Percentiles rank a stretch among this genome's conserved stretches.
Conservation (phyloP, 192 early-diverging fungal genomes). For the Geranomyces michiganensis region DNA sequence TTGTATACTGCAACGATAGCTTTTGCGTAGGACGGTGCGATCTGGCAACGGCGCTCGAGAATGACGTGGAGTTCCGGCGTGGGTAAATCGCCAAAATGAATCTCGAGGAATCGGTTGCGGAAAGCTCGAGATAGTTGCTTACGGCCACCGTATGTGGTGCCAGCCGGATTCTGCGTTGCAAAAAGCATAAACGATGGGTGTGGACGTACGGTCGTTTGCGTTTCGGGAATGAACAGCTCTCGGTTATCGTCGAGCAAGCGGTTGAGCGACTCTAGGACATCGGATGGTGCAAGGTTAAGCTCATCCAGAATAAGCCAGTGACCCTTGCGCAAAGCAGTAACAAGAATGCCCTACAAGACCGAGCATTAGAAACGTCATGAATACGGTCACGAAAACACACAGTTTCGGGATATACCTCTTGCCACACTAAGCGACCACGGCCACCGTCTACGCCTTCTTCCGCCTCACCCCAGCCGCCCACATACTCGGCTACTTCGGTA, state of each 20-base stretch:
- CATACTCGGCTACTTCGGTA: slow-evolving; percentile 97
- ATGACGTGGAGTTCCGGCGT: slow-evolving; percentile 89
- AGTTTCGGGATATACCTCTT: slow-evolving; percentile 60
- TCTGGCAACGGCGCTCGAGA: slow-evolving; percentile 75
- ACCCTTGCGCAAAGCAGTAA: slow-evolving; percentile 90
- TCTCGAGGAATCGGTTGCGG: slow-evolving; percentile 95
- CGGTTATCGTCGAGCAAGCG: slow-evolving; percentile 96
- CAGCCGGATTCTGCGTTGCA: slow-evolving; percentile 99
- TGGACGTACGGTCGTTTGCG: slow-evolving; percentile 88
- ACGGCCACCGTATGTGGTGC: slow-evolving; percentile 89
- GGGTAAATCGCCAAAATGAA: slow-evolving; percentile 97
- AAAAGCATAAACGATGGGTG: slow-evolving; percentile 97
- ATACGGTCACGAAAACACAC: neutral
- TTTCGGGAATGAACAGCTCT: slow-evolving; percentile 95
- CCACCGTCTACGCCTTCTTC: slow-evolving; percentile 60
- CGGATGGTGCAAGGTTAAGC: slow-evolving; percentile 96
- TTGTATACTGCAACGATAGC: slow-evolving; percentile 86
- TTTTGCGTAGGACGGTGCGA: slow-evolving; percentile 88
- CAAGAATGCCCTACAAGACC: slow-evolving; percentile 74
- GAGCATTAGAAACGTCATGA: slow-evolving; percentile 1
- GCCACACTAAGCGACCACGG: slow-evolving; percentile 72
- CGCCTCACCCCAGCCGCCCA: slow-evolving; percentile 89
- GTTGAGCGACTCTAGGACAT: slow-evolving; percentile 97
- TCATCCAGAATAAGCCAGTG: slow-evolving; percentile 99
- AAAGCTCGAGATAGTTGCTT: slow-evolving; percentile 95